A percentile compares a stretch with the other conserved stretches of the same genome.
Evolutionary conservation across 2,329 filamentous ascomycete species (phyloP).

Genomic region (Fusarium hainanense): DNA sequence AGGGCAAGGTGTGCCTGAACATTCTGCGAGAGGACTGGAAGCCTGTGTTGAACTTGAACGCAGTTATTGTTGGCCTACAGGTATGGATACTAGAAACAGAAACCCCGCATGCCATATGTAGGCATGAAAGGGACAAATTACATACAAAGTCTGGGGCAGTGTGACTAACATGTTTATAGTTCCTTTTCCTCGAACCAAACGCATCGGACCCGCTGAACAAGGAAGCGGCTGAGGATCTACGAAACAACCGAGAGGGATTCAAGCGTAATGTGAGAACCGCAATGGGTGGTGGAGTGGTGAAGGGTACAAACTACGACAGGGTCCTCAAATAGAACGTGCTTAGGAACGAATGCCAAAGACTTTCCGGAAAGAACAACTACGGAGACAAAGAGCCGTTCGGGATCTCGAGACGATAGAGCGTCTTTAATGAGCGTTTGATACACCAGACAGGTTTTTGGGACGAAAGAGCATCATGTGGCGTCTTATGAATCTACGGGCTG

Average conservation of each 20-base stretch:
- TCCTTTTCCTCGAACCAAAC: slow-evolving; percentile 97
- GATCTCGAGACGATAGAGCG: slow-evolving; percentile 18
- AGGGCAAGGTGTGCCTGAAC: slow-evolving; percentile 98
- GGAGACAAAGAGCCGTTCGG: slow-evolving; percentile 5
- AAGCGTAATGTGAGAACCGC: slow-evolving; percentile 87
- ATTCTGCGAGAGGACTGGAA: slow-evolving; percentile 99
- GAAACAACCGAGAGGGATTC: slow-evolving; percentile 86
- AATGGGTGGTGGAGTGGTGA: slow-evolving; percentile 84
- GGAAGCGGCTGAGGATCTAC: slow-evolving; percentile 93
- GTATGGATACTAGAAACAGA: slow-evolving; percentile 54
- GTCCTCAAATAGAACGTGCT: slow-evolving; percentile 70
- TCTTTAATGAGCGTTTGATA: slow-evolving; percentile 20
- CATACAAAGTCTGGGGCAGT: slow-evolving; percentile 1
- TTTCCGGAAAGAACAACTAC: slow-evolving; percentile 8
- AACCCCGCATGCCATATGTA: neutral
- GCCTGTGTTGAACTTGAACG: slow-evolving; percentile 95
- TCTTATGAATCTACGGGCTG: slow-evolving; percentile 35
- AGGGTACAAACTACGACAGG: slow-evolving; percentile 78
- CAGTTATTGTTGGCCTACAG: slow-evolving; percentile 93
- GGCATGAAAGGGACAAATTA: neutral
- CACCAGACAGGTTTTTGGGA: slow-evolving; percentile 25
- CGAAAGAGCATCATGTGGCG: slow-evolving; percentile 30
- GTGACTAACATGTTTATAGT: slow-evolving; percentile 63
- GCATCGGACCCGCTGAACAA: slow-evolving; percentile 98
- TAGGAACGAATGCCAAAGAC: slow-evolving; percentile 11